Conservation (phyloP, 352 stramenopile species). For the Pythium phragmiticola region DNA sequence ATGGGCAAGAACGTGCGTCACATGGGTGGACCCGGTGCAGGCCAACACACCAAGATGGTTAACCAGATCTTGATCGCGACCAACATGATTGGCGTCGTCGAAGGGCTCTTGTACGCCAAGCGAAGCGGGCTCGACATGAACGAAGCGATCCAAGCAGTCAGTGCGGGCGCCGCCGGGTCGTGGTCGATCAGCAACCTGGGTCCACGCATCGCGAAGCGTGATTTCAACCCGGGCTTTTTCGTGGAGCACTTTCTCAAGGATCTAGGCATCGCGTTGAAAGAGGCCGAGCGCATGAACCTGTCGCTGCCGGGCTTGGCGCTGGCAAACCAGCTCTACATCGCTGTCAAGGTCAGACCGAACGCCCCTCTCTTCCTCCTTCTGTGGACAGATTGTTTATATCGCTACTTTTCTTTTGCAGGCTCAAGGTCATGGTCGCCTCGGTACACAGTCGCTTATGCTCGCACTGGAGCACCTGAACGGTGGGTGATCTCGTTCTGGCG, state of each 20-base stretch:
- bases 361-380: no score
- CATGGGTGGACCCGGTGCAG: constrained; percentile 80
- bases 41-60: constrained; percentile 92
- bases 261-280: constrained; percentile 88
- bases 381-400: neutral
- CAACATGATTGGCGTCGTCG: constrained; percentile 89
- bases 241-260: constrained; percentile 92
- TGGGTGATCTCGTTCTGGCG: constrained; percentile 18
- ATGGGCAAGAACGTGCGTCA: constrained; percentile 90
- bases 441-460: constrained; percentile 86
- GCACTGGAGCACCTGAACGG: constrained; percentile 87
- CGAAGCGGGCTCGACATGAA: constrained; percentile 85
- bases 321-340: constrained; percentile 85
- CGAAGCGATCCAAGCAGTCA: constrained; percentile 85
- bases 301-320: constrained; percentile 84
- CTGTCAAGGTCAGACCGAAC: constrained; percentile 51
- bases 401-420: constrained; percentile 38
- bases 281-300: constrained; percentile 84
- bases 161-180: constrained; percentile 79
- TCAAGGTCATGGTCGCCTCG: constrained; percentile 74
- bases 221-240: constrained; percentile 90
- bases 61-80: constrained; percentile 90
- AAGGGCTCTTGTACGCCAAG: constrained; percentile 88
- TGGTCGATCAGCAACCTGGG: constrained; percentile 91
- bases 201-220: constrained; percentile 82